phyloP scores from a whole-genome alignment of 2,329 filamentous ascomycete species.

The Xylariaceae sp. region DNA sequence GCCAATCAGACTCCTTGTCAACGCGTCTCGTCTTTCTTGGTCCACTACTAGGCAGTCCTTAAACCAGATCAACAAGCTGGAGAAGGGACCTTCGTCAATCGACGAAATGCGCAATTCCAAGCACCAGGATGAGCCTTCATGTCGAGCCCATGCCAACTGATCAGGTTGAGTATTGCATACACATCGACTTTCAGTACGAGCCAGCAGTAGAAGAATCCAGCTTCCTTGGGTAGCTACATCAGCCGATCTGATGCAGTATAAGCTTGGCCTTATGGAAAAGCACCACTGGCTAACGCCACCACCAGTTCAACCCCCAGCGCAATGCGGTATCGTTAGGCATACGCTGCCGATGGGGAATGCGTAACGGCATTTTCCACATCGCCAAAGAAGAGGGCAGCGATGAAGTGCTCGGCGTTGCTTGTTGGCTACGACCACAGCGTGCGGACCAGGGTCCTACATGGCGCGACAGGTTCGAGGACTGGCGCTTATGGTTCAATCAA shows the following conservation, averaged over 20 bases:
- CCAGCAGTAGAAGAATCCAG: no score
- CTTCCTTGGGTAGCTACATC: no score
- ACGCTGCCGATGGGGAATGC: conserved; percentile 66
- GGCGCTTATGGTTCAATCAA: conserved; percentile 64
- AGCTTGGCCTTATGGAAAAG: background rate
- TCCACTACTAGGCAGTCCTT: no score
- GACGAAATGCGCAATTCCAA: no score
- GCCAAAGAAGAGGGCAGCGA: conserved; percentile 55
- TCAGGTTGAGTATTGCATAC: no score
- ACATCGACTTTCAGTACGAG: no score
- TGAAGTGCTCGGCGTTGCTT: conserved; percentile 64
- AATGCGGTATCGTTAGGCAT: conserved; percentile 61
- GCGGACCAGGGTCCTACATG: conserved; percentile 49
- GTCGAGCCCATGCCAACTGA: no score
- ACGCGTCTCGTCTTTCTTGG: background rate
- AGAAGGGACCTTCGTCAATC: no score
- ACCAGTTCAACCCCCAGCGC: conserved; percentile 53
- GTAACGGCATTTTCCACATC: conserved; percentile 65
- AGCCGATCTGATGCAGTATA: no score
- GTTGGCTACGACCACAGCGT: conserved; percentile 62
- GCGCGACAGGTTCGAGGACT: conserved; percentile 59
- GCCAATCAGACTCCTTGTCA: conserved; percentile 1
- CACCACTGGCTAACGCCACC: background rate
- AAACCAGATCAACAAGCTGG: no score
- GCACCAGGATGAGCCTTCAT: no score